Base-by-base conservation (phyloP, 257 asterid genomes). In the Solanum tarijense region DNA sequence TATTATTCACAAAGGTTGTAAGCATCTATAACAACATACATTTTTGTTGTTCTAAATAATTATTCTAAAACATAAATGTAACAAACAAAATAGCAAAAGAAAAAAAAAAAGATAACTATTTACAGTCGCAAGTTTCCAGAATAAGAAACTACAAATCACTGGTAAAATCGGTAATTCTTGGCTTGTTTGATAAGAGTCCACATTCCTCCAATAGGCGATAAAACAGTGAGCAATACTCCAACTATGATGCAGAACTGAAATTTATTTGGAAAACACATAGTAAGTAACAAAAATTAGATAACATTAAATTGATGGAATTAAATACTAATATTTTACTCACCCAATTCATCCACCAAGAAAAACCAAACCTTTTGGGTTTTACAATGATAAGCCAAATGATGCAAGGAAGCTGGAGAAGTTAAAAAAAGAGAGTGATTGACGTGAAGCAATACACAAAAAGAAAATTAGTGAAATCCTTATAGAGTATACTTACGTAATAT, bases 121-220 rank as follows among this genome's bases (percentile, higher is more conserved):
- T 73, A 86, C 52, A 74, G 31, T 34, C 25, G 8, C 32, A 48
- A 25, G 12, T 43, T 7, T 60, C 20, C 31, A 9, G 32, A 83
- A 29, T 32, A 73, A 71, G 27, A 74, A 10, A 82, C 83, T 1
- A 31, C 18, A 36, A 36, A 84, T 87, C 85, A 93, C 79, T 94
- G 96, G 91, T 93, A 94, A 90, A 93, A 94, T 43, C 86, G 75
- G 55, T 91, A 91, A 1, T 27, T 29, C 87, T 87, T 92, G 86
- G 94, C 94, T n/a, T 92, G 90, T 16, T 92, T n/a, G 31, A 93
- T 92, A 60, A 94, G 94, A 93, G 87, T 92, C 91, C 95, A 93
- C 65, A 94, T 0, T 27, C 96, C 98, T 88, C 98, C 98, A 86
- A 94, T 92, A 27, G 98, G 96, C 71, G 96, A 93, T 66, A 92